Conservation (phyloP, 225 moss, liverwort and hornwort species). For the Polytrichum formosum region DNA sequence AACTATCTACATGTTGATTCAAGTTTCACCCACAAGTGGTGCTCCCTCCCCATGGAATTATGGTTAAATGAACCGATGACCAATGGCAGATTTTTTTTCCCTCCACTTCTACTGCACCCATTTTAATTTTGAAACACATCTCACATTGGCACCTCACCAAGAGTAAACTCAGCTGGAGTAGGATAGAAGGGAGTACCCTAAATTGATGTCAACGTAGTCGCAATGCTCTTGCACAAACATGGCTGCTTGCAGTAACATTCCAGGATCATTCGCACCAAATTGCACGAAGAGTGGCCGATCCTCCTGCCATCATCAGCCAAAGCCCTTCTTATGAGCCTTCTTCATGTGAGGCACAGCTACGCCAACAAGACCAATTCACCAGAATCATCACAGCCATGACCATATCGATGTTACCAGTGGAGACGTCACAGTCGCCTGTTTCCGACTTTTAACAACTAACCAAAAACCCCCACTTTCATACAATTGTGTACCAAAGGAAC, state of each 20-base stretch:
- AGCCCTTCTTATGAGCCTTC: neutral
- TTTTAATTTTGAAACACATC: no score
- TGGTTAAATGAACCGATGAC: no score
- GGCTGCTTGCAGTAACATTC: conserved; percentile 42
- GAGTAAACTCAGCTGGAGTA: neutral
- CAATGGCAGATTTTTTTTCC: no score
- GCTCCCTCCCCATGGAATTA: no score
- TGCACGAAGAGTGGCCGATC: conserved; percentile 64
- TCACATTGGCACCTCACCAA: neutral
- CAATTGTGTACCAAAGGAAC: no score
- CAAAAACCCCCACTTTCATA: neutral
- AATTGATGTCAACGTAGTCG: conserved; percentile 56
- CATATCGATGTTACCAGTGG: no score
- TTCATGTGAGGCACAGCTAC: neutral
- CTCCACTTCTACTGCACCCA: no score
- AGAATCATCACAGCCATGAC: neutral
- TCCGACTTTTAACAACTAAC: neutral
- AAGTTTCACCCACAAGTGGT: no score
- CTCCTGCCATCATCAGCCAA: conserved; percentile 30
- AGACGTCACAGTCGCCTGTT: no score
- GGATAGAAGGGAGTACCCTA: conserved; percentile 28
- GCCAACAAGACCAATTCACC: neutral
- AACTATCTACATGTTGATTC: no score
- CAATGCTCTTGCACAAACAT: conserved; percentile 42
- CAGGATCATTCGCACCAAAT: conserved; percentile 63